phyloP scores from a whole-genome alignment of 805 yeast species.

The Isabelozyma heimii region DNA sequence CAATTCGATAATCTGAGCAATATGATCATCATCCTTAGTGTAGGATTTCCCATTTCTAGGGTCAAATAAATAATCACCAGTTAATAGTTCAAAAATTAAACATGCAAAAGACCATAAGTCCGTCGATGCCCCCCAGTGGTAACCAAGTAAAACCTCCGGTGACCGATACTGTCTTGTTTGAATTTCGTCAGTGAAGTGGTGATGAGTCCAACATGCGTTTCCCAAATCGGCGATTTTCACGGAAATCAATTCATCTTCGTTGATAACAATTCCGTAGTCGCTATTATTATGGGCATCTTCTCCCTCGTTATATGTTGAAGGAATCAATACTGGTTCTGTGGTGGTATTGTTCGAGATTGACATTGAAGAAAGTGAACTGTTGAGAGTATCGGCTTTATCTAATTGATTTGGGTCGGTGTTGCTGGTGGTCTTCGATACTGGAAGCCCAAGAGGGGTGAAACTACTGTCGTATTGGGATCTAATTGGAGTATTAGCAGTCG shows the following conservation, averaged over 20 bases:
- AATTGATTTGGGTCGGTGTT: not conserved
- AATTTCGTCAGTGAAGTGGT: slow-evolving; percentile 65
- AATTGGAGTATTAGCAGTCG: slow-evolving; percentile 42
- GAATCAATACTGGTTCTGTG: slow-evolving; percentile 16
- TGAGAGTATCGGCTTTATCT: slow-evolving; percentile 23
- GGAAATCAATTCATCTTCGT: slow-evolving; percentile 55
- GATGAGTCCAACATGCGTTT: slow-evolving; percentile 63
- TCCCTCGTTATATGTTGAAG: slow-evolving; percentile 5
- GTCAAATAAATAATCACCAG: slow-evolving; percentile 94
- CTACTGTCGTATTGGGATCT: slow-evolving; percentile 9
- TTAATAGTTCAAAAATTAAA: slow-evolving; percentile 80
- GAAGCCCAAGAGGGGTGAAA: not conserved
- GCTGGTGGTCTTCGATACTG: not conserved
- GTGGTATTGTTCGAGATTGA: slow-evolving; percentile 30
- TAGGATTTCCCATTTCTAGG: slow-evolving; percentile 78
- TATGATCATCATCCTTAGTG: slow-evolving; percentile 90
- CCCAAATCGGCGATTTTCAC: slow-evolving; percentile 71
- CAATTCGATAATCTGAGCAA: slow-evolving; percentile 90
- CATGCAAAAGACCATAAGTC: slow-evolving; percentile 98
- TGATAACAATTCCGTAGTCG: slow-evolving; percentile 17
- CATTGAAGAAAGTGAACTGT: slow-evolving; percentile 41
- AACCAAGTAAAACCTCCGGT: slow-evolving; percentile 66
- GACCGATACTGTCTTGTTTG: slow-evolving; percentile 68
- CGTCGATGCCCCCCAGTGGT: slow-evolving; percentile 91
- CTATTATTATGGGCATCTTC: slow-evolving; percentile 8